Base-by-base conservation (phyloP, 169 alveolate species). In the Cyclospora cayetanensis region DNA sequence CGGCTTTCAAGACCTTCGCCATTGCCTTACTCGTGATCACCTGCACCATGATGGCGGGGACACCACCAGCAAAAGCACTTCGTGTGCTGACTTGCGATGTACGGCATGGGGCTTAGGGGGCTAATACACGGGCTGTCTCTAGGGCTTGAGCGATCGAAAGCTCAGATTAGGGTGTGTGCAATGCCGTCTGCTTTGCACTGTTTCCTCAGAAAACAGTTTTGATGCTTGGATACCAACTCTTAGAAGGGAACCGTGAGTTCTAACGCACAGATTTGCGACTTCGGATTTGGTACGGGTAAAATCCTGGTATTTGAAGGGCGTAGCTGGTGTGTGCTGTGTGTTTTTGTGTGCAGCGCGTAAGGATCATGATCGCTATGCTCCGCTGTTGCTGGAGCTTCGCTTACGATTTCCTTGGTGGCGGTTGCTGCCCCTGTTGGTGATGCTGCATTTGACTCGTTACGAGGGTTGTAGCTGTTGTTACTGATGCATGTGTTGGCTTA, bases 381-480 rank as follows among this genome's bases (percentile, higher is more conserved):
- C 25, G 68, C 15, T 55, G 4, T 27, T 66, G 79, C 37, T 31
- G 79, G 46, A 66, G 79, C 43, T 66, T 60, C 3, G 74, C 74
- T 60, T 18, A 29, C 74, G 9, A 60, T 29, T 35, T 3, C 39
- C 37, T 25, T 20, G 74, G 39, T 22, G 37, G 74, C 15, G 25
- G n/a, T 41, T 66, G 77, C 83, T 70, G 83, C 83, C 46, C 9
- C 53, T 35, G 52, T 12, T 35, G 52, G 27, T 9, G 83, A 31
- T 72, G 29, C 60, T 72, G 83, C 7, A 15, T 1, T 35, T 35
- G 31, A 27, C 42, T 25, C 29, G 68, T 46, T 46, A 46, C 34
- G 25, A 41, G n/a, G n/a, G 43, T 9, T 25, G 43, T 68, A 43
- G 87, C 87, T 43, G 87, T 46, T 46, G 70, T 68, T 46, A 68